phyloP scores from a whole-genome alignment of 345 rosid species.

The Pistacia atlantica region DNA sequence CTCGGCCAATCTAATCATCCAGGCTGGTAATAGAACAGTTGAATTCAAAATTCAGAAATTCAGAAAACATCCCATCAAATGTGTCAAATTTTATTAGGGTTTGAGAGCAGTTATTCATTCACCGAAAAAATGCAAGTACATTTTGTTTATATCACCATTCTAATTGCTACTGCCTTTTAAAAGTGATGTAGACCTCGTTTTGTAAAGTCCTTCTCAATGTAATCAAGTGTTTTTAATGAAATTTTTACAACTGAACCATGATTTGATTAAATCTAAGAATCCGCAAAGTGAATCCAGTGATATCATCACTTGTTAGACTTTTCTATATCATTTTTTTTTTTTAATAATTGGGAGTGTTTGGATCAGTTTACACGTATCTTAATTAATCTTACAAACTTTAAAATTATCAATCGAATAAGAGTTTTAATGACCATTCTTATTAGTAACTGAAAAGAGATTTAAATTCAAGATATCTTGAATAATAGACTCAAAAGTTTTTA shows the following conservation, averaged over 20 bases:
- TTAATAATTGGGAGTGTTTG: too few relatives aligned
- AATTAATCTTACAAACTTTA: too few relatives aligned
- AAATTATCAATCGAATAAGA: too few relatives aligned
- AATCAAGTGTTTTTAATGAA: constrained; percentile 9
- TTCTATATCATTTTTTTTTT: too few relatives aligned
- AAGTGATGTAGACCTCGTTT: constrained; percentile 14
- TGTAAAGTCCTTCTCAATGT: constrained; percentile 13
- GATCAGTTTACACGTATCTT: too few relatives aligned
- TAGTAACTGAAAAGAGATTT: too few relatives aligned
- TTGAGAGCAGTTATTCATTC: not conserved
- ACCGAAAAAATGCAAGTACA: not conserved
- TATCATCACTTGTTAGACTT: not conserved
- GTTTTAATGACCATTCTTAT: too few relatives aligned
- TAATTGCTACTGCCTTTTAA: not conserved
- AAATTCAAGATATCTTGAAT: too few relatives aligned
- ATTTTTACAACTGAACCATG: not conserved
- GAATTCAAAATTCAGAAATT: not conserved
- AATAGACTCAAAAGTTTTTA: too few relatives aligned
- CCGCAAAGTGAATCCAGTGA: not conserved
- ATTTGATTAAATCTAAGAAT: constrained; percentile 5
- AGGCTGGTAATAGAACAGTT: not conserved
- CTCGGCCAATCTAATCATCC: not conserved
- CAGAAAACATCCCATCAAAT: not conserved
- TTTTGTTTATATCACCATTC: not conserved
- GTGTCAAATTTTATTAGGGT: not conserved